Evolutionary conservation across 108 stramenopile genomes (phyloP).

Genomic region (Cyclostephanos tholiformis): DNA sequence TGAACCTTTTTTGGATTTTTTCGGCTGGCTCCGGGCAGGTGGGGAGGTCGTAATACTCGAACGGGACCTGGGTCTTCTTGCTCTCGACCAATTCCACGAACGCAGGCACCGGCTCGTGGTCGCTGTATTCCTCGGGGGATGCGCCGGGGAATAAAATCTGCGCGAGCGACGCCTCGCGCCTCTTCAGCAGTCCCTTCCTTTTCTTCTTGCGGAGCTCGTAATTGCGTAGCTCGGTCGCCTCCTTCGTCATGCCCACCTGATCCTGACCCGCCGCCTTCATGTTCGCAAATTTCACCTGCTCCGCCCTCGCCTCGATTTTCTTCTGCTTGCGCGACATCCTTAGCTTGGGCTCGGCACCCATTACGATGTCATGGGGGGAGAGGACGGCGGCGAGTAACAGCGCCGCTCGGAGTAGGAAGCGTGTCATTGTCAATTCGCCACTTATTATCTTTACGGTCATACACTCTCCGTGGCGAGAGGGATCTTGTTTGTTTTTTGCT

Average conservation of each 20-base stretch:
- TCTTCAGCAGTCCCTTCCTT: slow-evolving; percentile 66
- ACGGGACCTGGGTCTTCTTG: slow-evolving; percentile 90
- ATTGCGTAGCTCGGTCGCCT: slow-evolving; percentile 46
- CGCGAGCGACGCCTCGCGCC: slow-evolving; percentile 59
- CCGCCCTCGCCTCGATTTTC: slow-evolving; percentile 16
- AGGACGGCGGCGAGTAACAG: slow-evolving; percentile 18
- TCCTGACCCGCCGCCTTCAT: slow-evolving; percentile 49
- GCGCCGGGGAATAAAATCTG: slow-evolving; percentile 82
- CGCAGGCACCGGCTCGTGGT: slow-evolving; percentile 60
- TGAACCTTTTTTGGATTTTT: slow-evolving; percentile 43
- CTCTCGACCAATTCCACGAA: slow-evolving; percentile 77
- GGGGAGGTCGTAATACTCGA: slow-evolving; percentile 93
- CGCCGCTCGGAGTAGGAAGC: slow-evolving; percentile 21
- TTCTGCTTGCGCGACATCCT: slow-evolving; percentile 7
- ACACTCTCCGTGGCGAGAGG: too few species aligned
- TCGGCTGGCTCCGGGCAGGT: slow-evolving; percentile 68
- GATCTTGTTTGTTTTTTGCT: too few species aligned
- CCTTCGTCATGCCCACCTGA: slow-evolving; percentile 46
- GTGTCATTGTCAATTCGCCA: neutral
- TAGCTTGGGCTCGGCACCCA: slow-evolving; percentile 4
- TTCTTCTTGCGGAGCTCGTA: slow-evolving; percentile 72
- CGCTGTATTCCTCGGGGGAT: slow-evolving; percentile 65
- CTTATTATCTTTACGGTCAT: too few species aligned
- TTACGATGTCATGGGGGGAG: neutral
- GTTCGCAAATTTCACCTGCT: slow-evolving; percentile 40